Base-by-base conservation (phyloP, 169 alveolate species). In the Toxoplasma gondii region DNA sequence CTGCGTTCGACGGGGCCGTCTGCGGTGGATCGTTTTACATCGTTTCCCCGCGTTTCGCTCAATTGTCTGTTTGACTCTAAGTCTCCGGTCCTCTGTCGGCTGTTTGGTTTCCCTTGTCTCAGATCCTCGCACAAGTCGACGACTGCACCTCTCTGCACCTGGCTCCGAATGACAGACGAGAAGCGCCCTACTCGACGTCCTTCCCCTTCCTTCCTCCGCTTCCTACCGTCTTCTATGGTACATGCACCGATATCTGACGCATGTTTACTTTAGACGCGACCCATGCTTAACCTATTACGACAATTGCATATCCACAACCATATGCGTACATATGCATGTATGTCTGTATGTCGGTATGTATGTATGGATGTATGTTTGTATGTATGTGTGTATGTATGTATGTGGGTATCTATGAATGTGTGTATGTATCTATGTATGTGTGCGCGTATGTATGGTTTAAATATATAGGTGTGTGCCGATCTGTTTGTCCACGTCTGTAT, bases 181-280 rank as follows among this genome's bases (percentile, higher is more conserved):
- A 88, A 86, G 88, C 43, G 31, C 69, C 82, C 17, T 90, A 67
- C 64, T 39, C 94, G 31, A 53, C 82, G 74, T 31, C 19, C 39
- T 92, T 92, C 10, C 94, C 94, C 1, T 92, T 92, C 45, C 94
- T 92, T 0, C 94, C 94, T 36, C 92, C 94, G 0, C 92, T 92
- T n/a, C 94, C 94, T 0, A 45, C 69, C 38, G 92, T 92, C 19
- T 83, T 92, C 67, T 92, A 82, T 58, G 94, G 94, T 92, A 67
- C 49, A 88, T 34, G 34, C 58, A 49, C 22, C 58, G 58, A 12
- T 12, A 7, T 49, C 58, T 49, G 58, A 12, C 22, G 4, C 12
- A 49, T 4, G 58, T 12, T 49, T 49, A 12, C 4, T 4, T 49
- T 49, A 4, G 4, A 49, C 58, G 58, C 12, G 22, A 49, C 12